These are phyloP conservation scores for Alliaria petiolata DNA, from an alignment of 345 rosid genomes.

Conservation along the genomic window DNA sequence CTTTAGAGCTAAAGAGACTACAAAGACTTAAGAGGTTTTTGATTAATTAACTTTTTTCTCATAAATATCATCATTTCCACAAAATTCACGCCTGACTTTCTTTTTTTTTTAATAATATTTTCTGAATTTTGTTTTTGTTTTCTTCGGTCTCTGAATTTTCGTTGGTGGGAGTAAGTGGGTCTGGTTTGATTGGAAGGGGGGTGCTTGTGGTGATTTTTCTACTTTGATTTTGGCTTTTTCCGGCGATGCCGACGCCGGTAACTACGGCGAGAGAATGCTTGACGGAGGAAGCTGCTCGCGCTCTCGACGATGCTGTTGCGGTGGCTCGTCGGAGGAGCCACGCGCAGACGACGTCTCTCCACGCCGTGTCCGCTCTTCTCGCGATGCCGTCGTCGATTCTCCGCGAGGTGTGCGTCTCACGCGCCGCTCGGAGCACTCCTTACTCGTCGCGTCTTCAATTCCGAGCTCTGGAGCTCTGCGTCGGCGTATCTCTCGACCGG, in stretches of 20 bases:
- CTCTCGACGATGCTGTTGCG: constrained; percentile 52
- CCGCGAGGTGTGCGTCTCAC: constrained; percentile 54
- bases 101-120: not conserved
- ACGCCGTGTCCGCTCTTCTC: constrained; percentile 58
- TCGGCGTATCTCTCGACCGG: constrained; percentile 60
- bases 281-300: constrained; percentile 61
- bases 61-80: constrained; percentile 13
- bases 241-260: constrained; percentile 80
- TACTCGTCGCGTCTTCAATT: constrained; percentile 49
- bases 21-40: not conserved
- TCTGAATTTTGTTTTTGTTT: not conserved
- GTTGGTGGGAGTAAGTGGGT: constrained; percentile 12
- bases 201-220: not conserved
- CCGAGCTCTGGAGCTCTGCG: constrained; percentile 58
- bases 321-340: constrained; percentile 71
- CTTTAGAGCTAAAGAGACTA: constrained; percentile 27
- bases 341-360: constrained; percentile 66
- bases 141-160: not conserved
- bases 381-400: constrained; percentile 50
- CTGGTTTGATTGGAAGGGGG: constrained; percentile 11
- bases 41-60: not conserved
- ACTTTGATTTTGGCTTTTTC: constrained; percentile 7
- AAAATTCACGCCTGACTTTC: constrained; percentile 20
- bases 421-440: constrained; percentile 34
- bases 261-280: constrained; percentile 52